These are phyloP conservation scores for Lupinus albus DNA, from an alignment of 306 rosid genomes.

Conservation along the genomic window DNA sequence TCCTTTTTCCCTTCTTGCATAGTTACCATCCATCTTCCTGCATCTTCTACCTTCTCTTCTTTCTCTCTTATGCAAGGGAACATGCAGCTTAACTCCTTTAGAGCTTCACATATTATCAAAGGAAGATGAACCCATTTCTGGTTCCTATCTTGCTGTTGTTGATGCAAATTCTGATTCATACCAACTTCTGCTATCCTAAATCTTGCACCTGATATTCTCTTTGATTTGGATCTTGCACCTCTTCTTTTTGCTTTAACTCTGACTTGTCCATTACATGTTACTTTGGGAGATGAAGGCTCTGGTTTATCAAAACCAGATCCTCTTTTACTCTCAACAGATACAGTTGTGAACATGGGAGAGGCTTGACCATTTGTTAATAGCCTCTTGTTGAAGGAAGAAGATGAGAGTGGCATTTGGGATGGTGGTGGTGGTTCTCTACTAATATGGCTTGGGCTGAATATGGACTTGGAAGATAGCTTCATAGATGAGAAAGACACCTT, in stretches of 20 bases:
- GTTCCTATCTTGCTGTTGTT: constrained; percentile 49
- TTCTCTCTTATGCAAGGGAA: constrained; percentile 60
- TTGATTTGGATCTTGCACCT: constrained; percentile 50
- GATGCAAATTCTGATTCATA: constrained; percentile 44
- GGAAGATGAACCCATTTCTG: constrained; percentile 94
- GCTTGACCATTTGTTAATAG: constrained; percentile 74
- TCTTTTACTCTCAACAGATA: constrained; percentile 59
- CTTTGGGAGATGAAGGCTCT: constrained; percentile 95
- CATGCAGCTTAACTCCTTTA: constrained; percentile 75
- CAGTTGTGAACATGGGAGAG: constrained; percentile 81
- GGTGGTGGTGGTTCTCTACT: constrained; percentile 55
- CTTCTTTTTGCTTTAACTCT: constrained; percentile 87
- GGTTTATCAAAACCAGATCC: constrained; percentile 68
- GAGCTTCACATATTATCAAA: constrained; percentile 84
- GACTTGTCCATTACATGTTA: constrained; percentile 93
- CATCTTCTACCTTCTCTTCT: constrained; percentile 40
- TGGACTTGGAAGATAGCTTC: constrained; percentile 84
- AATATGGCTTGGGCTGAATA: constrained; percentile 72
- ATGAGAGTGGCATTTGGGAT: constrained; percentile 74
- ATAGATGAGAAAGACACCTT: constrained; percentile 61
- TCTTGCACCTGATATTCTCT: constrained; percentile 53
- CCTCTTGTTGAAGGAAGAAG: constrained; percentile 71
- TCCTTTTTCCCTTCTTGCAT: constrained; percentile 67
- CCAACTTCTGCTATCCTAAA: constrained; percentile 51
- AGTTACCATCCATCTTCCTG: constrained; percentile 59